These are phyloP conservation scores for Oryza meridionalis DNA, from an alignment of 176 grass and related monocot species.

Conservation along the genomic window DNA sequence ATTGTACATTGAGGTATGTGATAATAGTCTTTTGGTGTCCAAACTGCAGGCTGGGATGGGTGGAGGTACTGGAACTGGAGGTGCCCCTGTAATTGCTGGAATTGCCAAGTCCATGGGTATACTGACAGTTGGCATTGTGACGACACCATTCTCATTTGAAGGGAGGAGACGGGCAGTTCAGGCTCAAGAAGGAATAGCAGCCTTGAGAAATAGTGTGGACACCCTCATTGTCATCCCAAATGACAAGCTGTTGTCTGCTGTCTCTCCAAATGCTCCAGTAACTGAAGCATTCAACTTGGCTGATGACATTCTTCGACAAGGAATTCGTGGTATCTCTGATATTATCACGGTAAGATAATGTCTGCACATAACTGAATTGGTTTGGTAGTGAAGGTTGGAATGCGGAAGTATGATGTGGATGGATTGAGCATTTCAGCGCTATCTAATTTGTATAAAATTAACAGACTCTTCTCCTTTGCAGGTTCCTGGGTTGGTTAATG, in stretches of 20 bases:
- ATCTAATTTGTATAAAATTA: conserved; percentile 2
- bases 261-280: conserved; percentile 85
- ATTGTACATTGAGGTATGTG: conserved; percentile 1
- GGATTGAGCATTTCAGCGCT: background rate
- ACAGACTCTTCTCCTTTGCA: conserved; percentile 39
- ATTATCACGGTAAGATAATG: conserved; percentile 65
- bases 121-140: conserved; percentile 82
- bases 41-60: conserved; percentile 88
- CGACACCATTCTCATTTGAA: conserved; percentile 87
- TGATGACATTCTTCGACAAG: conserved; percentile 89
- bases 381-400: background rate
- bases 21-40: background rate
- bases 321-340: conserved; percentile 93
- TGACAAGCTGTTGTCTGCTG: conserved; percentile 81
- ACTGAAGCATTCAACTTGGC: conserved; percentile 90
- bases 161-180: conserved; percentile 79
- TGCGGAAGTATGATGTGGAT: background rate
- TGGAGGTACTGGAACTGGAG: conserved; percentile 88
- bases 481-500: conserved; percentile 95
- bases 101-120: conserved; percentile 89
- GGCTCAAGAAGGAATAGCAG: conserved; percentile 88
- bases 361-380: background rate
- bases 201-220: conserved; percentile 81
- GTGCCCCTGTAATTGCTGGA: conserved; percentile 77
- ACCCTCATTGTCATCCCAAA: conserved; percentile 96